Conservation (phyloP, 768 basidiomycete genomes). For the Kwoniella dejecticola region DNA sequence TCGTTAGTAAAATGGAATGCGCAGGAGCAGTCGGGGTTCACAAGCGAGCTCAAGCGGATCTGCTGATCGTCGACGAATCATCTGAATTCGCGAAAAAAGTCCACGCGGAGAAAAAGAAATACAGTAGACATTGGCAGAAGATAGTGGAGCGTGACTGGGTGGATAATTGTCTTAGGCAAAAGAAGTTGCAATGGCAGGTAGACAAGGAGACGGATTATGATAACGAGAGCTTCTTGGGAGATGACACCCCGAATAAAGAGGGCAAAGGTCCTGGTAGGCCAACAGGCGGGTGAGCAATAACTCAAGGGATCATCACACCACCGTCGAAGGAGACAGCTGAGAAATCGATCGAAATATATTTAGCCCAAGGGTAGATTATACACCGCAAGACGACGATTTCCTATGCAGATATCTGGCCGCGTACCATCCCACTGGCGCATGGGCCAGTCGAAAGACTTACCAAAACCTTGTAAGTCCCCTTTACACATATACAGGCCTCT, state of each 20-base stretch:
- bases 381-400: constrained; percentile 45
- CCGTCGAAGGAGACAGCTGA: too few species aligned
- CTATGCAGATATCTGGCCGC: constrained; percentile 42
- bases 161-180: constrained; percentile 26
- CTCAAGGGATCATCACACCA: too few species aligned
- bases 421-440: constrained; percentile 36
- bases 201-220: not conserved
- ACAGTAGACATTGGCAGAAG: constrained; percentile 32
- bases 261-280: constrained; percentile 44
- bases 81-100: constrained; percentile 28
- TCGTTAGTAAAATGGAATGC: constrained; percentile 14
- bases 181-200: constrained; percentile 28
- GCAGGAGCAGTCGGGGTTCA: constrained; percentile 33
- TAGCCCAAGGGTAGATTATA: constrained; percentile 43
- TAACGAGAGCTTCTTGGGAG: constrained; percentile 34
- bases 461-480: constrained; percentile 27
- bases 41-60: constrained; percentile 35
- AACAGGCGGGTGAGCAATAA: constrained; percentile 41
- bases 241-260: constrained; percentile 16
- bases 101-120: constrained; percentile 21
- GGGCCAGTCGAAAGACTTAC: constrained; percentile 43
- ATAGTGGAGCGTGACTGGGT: constrained; percentile 49
- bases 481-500: too few species aligned
- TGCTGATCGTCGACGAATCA: constrained; percentile 36
- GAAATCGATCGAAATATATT: not conserved